A percentile compares a stretch with the other conserved stretches of the same genome.
Evolutionary conservation across 2,329 filamentous ascomycete genomes (phyloP).

Genomic region (Trichophyton schoenleinii): DNA sequence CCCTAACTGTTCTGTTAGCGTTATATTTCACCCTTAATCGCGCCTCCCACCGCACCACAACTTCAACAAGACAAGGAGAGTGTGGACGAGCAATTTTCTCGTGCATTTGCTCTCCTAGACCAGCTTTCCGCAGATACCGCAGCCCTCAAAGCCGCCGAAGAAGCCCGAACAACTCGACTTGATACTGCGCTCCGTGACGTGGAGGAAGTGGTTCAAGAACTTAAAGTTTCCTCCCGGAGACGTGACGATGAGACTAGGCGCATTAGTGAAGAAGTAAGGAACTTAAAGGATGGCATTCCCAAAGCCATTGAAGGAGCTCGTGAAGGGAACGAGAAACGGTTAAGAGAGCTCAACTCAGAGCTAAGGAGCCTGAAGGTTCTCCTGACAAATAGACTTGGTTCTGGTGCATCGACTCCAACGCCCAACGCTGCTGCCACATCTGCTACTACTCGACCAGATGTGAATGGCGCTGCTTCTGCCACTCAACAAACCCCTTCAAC

Average conservation of each 20-base stretch:
- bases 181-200: constrained; percentile 73
- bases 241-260: constrained; percentile 80
- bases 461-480: constrained; percentile 19
- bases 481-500: constrained; percentile 15
- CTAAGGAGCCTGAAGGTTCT: constrained; percentile 86
- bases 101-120: constrained; percentile 80
- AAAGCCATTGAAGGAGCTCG: constrained; percentile 81
- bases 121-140: constrained; percentile 86
- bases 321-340: constrained; percentile 62
- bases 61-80: constrained; percentile 86
- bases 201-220: constrained; percentile 65
- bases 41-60: constrained; percentile 85
- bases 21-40: constrained; percentile 81
- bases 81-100: constrained; percentile 87
- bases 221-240: constrained; percentile 68
- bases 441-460: constrained; percentile 17
- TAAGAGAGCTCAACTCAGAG: constrained; percentile 77
- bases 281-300: constrained; percentile 72
- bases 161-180: constrained; percentile 67
- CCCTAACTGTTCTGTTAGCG: constrained; percentile 43
- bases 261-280: constrained; percentile 73
- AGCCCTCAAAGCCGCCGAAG: constrained; percentile 72
- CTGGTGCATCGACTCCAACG: constrained; percentile 14
- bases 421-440: constrained; percentile 18
- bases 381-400: constrained; percentile 51